These are phyloP conservation scores for Thielaviopsis euricoi DNA, from an alignment of 2,329 filamentous ascomycete genomes.

Conservation along the genomic window DNA sequence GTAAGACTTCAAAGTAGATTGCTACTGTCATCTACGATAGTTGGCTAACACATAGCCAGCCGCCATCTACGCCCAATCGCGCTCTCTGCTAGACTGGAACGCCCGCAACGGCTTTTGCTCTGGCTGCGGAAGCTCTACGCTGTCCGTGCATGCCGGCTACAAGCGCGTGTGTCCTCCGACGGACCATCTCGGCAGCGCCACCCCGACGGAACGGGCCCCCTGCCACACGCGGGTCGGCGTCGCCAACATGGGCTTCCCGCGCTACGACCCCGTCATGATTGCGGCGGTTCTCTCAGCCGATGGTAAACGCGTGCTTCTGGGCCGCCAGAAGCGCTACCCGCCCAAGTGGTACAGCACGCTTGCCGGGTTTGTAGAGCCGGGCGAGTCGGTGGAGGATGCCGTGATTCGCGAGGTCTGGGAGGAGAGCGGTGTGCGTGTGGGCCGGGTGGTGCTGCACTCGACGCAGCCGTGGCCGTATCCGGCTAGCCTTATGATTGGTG, in stretches of 20 bases:
- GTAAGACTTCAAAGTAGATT: constrained; percentile 1
- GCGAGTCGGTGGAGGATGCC: constrained; percentile 71
- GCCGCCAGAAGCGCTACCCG: constrained; percentile 72
- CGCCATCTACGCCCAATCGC: constrained; percentile 77
- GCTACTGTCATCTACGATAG: background rate
- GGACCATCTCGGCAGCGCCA: constrained; percentile 35
- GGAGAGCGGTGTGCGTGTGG: constrained; percentile 61
- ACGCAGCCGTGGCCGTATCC: constrained; percentile 83
- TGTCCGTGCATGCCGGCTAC: constrained; percentile 63
- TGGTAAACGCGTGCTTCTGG: constrained; percentile 62
- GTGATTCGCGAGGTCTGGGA: constrained; percentile 77
- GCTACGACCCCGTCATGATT: constrained; percentile 90
- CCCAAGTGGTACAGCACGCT: constrained; percentile 76
- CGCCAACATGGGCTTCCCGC: constrained; percentile 81
- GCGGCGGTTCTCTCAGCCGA: constrained; percentile 78
- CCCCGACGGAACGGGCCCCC: constrained; percentile 39
- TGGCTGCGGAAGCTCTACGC: constrained; percentile 67
- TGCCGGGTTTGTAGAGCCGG: constrained; percentile 72
- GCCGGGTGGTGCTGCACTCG: constrained; percentile 64
- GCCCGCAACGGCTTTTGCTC: constrained; percentile 80
- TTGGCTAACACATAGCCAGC: constrained; percentile 32
- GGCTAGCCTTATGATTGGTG: constrained; percentile 70
- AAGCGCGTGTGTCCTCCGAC: constrained; percentile 65
- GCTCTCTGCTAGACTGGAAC: constrained; percentile 89
- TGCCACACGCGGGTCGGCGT: constrained; percentile 73